Percentiles rank a stretch among this genome's conserved stretches.
Conservation (phyloP, 768 basidiomycete species). For the Tylopilus plumbeoviolaceoides region DNA sequence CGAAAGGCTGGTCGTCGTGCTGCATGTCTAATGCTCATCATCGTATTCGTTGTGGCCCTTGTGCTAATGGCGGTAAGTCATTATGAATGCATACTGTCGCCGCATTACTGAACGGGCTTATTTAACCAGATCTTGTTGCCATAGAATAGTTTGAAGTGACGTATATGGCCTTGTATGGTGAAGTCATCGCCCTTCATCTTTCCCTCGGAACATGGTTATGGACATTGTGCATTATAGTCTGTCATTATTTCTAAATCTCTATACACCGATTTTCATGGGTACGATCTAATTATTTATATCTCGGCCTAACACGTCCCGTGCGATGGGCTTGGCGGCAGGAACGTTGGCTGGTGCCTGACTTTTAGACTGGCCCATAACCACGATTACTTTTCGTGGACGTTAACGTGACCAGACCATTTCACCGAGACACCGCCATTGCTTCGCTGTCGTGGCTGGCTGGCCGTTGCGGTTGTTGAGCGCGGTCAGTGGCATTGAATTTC, state of each 20-base stretch:
- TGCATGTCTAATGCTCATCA: constrained; percentile 83
- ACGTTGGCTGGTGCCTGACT: background rate
- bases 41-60: constrained; percentile 81
- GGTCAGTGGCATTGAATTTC: background rate
- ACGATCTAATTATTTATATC: background rate
- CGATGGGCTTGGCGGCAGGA: background rate
- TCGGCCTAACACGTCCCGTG: background rate
- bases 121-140: constrained; percentile 23
- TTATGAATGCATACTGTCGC: background rate
- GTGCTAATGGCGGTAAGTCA: constrained; percentile 86
- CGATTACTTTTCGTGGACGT: background rate
- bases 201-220: constrained; percentile 9
- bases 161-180: constrained; percentile 6
- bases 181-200: constrained; percentile 1
- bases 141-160: constrained; percentile 9
- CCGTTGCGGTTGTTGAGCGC: background rate
- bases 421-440: background rate
- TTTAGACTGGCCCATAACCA: background rate
- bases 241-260: constrained; percentile 28
- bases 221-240: constrained; percentile 12
- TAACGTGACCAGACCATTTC: background rate
- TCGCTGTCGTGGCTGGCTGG: no score
- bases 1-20: constrained; percentile 89
- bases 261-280: constrained; percentile 3
- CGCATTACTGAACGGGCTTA: background rate